Conservation (phyloP, 2,329 filamentous ascomycete genomes). For the Cyphellophora europaea region DNA sequence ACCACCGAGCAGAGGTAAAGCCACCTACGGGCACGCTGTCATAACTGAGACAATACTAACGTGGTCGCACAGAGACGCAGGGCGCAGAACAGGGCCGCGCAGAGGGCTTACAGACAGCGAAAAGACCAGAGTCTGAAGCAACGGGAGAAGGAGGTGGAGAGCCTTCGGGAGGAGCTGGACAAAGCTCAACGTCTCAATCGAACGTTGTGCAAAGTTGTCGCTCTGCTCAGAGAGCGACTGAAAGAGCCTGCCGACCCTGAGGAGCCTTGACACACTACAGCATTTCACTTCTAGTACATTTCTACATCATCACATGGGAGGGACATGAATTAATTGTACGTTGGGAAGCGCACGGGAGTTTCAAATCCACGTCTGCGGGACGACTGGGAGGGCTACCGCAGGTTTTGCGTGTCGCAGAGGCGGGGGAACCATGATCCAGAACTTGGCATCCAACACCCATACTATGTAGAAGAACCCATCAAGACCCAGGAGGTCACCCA, state of each 20-base stretch:
- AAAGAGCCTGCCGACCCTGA: neutral
- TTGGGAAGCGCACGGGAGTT: too few species aligned
- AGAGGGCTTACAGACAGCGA: constrained; percentile 15
- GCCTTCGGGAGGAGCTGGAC: constrained; percentile 1
- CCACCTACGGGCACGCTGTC: neutral
- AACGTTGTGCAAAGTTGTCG: constrained; percentile 2
- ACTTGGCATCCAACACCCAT: too few species aligned
- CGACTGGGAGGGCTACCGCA: too few species aligned
- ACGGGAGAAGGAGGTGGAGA: constrained; percentile 1
- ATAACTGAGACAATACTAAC: constrained; percentile 1
- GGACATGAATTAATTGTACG: too few species aligned
- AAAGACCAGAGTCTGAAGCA: constrained; percentile 12
- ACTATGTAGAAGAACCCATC: too few species aligned
- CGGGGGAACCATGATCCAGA: too few species aligned
- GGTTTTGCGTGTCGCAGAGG: too few species aligned
- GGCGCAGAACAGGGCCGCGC: constrained; percentile 11
- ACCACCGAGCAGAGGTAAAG: neutral
- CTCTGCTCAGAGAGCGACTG: neutral
- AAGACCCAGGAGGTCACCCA: too few species aligned
- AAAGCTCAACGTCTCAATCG: constrained; percentile 1
- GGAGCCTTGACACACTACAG: too few species aligned
- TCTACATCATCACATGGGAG: too few species aligned
- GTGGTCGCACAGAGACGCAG: constrained; percentile 3
- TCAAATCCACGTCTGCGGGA: too few species aligned
- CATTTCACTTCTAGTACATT: too few species aligned